These are phyloP conservation scores for Geotrichum phurueaensis DNA, from an alignment of 1,139 yeast species.

Conservation along the genomic window DNA sequence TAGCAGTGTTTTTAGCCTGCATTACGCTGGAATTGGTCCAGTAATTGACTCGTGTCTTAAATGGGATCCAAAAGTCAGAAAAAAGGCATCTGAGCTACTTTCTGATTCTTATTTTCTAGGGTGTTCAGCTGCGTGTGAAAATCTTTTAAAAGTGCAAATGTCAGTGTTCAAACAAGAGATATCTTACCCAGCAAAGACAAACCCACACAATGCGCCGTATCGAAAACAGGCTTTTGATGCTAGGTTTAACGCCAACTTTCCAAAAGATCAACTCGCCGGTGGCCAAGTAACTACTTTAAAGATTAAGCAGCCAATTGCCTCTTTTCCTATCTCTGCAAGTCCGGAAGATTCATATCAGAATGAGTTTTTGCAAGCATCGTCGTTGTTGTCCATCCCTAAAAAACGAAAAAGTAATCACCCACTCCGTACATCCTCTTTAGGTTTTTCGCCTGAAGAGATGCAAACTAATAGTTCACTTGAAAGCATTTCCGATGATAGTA, in stretches of 20 bases:
- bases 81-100: constrained; percentile 62
- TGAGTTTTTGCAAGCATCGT: no score
- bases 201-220: background rate
- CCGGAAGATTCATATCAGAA: background rate
- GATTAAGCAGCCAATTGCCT: background rate
- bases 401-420: background rate
- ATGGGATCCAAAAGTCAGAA: constrained; percentile 57
- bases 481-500: background rate
- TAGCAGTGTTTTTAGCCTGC: constrained; percentile 4
- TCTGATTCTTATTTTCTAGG: constrained; percentile 51
- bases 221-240: background rate
- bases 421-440: background rate
- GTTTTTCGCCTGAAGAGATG: constrained; percentile 8
- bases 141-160: background rate
- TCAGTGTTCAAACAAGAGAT: background rate
- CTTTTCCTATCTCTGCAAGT: background rate
- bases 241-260: background rate
- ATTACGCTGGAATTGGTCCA: constrained; percentile 15
- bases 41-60: constrained; percentile 28
- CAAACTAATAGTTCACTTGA: background rate
- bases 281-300: background rate
- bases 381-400: background rate
- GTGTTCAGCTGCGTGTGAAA: background rate
- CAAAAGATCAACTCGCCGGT: background rate
- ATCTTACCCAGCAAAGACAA: background rate